Percentiles rank a stretch among this genome's conserved stretches.
phyloP scores from a whole-genome alignment of 768 basidiomycete genomes.

The Tulasnella sp. region DNA sequence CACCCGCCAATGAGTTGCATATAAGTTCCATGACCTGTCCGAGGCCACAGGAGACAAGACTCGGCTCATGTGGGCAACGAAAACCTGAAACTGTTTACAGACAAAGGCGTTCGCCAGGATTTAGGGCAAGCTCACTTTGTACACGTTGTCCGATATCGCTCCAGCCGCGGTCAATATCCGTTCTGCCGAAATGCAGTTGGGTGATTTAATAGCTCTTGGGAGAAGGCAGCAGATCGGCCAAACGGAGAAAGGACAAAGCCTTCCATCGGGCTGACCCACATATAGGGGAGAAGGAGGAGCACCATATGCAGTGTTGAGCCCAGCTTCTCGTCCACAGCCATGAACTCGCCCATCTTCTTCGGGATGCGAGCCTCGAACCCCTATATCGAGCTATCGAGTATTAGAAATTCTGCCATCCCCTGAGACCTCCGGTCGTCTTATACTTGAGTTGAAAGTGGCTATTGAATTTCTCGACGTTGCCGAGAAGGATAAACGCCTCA shows the following conservation, averaged over 20 bases:
- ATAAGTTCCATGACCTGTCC: too few species aligned
- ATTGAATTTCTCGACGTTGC: conserved; percentile 16
- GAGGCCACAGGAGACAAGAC: too few species aligned
- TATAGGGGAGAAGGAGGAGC: conserved; percentile 26
- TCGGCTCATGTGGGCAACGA: too few species aligned
- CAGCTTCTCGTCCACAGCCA: conserved; percentile 33
- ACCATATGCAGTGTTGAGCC: conserved; percentile 44
- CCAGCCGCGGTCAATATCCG: conserved; percentile 59
- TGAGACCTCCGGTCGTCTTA: conserved; percentile 26
- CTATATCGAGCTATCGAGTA: conserved; percentile 47
- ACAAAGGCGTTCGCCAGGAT: not conserved
- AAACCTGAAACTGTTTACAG: too few species aligned
- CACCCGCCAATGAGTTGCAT: too few species aligned
- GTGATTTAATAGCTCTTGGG: conserved; percentile 43
- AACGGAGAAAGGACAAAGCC: not conserved
- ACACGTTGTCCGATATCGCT: conserved; percentile 54
- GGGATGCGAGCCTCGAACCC: conserved; percentile 52
- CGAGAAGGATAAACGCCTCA: conserved; percentile 15
- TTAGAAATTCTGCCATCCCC: conserved; percentile 50
- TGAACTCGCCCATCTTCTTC: conserved; percentile 42
- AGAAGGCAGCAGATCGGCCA: not conserved
- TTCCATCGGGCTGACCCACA: conserved; percentile 7
- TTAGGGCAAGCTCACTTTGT: conserved; percentile 32
- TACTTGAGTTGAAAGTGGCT: conserved; percentile 4
- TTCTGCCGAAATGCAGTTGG: conserved; percentile 56